Evolutionary conservation across 331 rosid species (phyloP).

Genomic region (Prunus yedoensis): DNA sequence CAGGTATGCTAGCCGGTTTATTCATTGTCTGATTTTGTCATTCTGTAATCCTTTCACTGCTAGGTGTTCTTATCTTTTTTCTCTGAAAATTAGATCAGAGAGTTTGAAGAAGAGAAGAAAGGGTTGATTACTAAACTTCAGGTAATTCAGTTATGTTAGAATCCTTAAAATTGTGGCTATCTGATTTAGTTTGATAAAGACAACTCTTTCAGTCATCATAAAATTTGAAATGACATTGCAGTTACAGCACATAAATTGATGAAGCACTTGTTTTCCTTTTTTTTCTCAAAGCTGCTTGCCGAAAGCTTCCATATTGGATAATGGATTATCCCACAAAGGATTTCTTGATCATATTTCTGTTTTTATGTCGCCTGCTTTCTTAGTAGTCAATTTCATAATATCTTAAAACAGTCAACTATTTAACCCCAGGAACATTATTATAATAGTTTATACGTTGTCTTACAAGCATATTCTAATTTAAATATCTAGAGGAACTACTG

Average conservation of each 20-base stretch:
- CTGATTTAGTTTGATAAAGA: constrained; percentile 11
- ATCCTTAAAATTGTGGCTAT: constrained; percentile 4
- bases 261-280: background rate
- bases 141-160: constrained; percentile 52
- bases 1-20: constrained; percentile 54
- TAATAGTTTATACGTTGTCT: background rate
- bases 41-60: constrained; percentile 22
- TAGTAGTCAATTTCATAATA: background rate
- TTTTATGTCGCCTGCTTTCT: background rate
- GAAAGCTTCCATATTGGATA: background rate
- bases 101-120: constrained; percentile 99
- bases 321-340: background rate
- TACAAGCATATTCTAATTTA: background rate
- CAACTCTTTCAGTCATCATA: background rate
- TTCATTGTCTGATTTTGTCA: constrained; percentile 22
- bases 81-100: constrained; percentile 89
- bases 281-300: background rate
- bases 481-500: background rate
- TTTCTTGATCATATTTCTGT: background rate
- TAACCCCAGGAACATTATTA: background rate
- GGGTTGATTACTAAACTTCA: constrained; percentile 85
- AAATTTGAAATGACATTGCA: background rate
- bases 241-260: background rate
- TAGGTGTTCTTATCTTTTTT: constrained; percentile 22
- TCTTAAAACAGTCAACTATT: background rate